Evolutionary conservation across 1,284 basidiomycete species (phyloP).

Genomic region (Coniferiporia weirii): DNA sequence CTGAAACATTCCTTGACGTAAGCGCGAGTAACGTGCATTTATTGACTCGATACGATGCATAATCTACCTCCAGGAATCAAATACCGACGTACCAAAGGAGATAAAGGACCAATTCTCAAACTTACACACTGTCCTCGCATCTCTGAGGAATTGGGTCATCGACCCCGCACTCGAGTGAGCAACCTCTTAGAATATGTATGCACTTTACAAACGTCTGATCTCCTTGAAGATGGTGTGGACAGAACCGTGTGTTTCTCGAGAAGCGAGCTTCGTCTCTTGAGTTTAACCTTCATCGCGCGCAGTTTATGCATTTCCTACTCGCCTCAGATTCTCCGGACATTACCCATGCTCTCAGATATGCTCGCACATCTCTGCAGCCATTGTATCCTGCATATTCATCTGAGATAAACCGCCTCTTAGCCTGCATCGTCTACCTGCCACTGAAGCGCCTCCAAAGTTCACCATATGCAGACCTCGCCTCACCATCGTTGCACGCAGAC

Average conservation of each 20-base stretch:
- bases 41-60: not conserved
- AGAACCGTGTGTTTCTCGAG: slow-evolving; percentile 60
- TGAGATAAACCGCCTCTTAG: slow-evolving; percentile 76
- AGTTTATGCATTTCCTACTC: slow-evolving; percentile 72
- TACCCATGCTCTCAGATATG: slow-evolving; percentile 68
- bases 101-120: slow-evolving; percentile 60
- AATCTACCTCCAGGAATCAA: slow-evolving; percentile 59
- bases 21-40: slow-evolving; percentile 20
- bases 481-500: slow-evolving; percentile 64
- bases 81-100: slow-evolving; percentile 52
- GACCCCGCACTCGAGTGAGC: slow-evolving; percentile 69
- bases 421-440: slow-evolving; percentile 71
- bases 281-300: slow-evolving; percentile 83
- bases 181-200: slow-evolving; percentile 6
- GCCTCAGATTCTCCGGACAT: slow-evolving; percentile 49
- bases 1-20: slow-evolving; percentile 68
- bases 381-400: slow-evolving; percentile 61
- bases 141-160: slow-evolving; percentile 64
- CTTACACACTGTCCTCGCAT: slow-evolving; percentile 68
- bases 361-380: slow-evolving; percentile 56
- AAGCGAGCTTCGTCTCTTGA: slow-evolving; percentile 73
- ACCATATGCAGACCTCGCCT: slow-evolving; percentile 71
- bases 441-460: slow-evolving; percentile 55
- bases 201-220: slow-evolving; percentile 7
- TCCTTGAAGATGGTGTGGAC: slow-evolving; percentile 64